phyloP scores from a whole-genome alignment of 805 yeast genomes.

The Tanozyma kutaoensis region DNA sequence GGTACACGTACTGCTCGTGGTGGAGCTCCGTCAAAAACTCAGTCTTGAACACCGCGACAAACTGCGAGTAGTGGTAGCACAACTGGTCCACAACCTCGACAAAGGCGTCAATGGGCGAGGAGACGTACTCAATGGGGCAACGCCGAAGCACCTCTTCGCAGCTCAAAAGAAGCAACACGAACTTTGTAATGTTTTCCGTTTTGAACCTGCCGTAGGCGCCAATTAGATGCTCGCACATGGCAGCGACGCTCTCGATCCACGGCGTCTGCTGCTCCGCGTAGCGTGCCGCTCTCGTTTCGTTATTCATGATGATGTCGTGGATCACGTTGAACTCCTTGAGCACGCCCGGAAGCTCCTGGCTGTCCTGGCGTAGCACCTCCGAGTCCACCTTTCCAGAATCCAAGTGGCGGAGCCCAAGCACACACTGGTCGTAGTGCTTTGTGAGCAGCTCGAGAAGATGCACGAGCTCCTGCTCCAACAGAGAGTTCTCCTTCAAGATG shows the following conservation, averaged over 20 bases:
- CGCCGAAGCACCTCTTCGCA: slow-evolving; percentile 3
- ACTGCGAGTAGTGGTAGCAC: slow-evolving; percentile 21
- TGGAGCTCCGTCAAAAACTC: slow-evolving; percentile 24
- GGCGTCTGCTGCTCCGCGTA: slow-evolving; percentile 6
- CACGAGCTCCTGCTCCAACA: slow-evolving; percentile 58
- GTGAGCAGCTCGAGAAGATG: slow-evolving; percentile 57
- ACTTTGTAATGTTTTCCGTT: slow-evolving; percentile 11
- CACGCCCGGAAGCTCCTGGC: not conserved
- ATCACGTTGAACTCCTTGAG: slow-evolving; percentile 8
- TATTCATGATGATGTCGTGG: slow-evolving; percentile 20
- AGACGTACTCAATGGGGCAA: not conserved
- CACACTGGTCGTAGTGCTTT: slow-evolving; percentile 73
- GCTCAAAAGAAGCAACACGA: slow-evolving; percentile 9
- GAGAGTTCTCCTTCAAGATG: slow-evolving; percentile 20
- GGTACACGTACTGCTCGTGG: slow-evolving; percentile 25
- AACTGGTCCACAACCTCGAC: slow-evolving; percentile 15
- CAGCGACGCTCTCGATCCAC: slow-evolving; percentile 5
- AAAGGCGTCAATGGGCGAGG: slow-evolving; percentile 7
- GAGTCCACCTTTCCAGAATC: slow-evolving; percentile 1
- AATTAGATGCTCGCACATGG: slow-evolving; percentile 6
- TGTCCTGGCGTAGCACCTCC: not conserved
- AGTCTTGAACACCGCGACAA: slow-evolving; percentile 16
- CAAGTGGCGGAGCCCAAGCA: slow-evolving; percentile 23
- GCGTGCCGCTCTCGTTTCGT: slow-evolving; percentile 17
- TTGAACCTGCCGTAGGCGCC: slow-evolving; percentile 11